phyloP scores from a whole-genome alignment of 2,329 filamentous ascomycete species.

The Fusarium odoratissimum region DNA sequence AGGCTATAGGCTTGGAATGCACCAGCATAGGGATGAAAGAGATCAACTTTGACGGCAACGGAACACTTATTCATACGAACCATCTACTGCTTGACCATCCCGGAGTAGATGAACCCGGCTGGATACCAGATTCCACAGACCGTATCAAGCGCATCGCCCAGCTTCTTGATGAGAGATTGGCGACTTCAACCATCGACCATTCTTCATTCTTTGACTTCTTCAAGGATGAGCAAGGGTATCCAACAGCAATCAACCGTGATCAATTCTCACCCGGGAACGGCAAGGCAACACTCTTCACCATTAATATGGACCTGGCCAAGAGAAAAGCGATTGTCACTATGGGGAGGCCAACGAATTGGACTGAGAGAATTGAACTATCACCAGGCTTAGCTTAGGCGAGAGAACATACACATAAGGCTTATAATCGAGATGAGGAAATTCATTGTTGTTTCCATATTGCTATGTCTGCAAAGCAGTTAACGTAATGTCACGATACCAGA shows the following conservation, averaged over 20 bases:
- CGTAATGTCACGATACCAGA: fast-evolving
- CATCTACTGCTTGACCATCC: slow-evolving; percentile 34
- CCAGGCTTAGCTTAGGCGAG: not conserved
- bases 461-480: fast-evolving
- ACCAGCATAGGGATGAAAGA: slow-evolving; percentile 34
- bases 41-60: slow-evolving; percentile 8
- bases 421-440: not conserved
- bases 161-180: not conserved
- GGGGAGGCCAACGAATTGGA: slow-evolving; percentile 25
- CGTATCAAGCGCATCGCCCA: slow-evolving; percentile 18
- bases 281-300: slow-evolving; percentile 34
- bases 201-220: slow-evolving; percentile 31
- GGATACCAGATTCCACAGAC: slow-evolving; percentile 26
- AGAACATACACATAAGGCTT: not conserved
- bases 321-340: slow-evolving; percentile 13
- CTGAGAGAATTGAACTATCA: slow-evolving; percentile 11
- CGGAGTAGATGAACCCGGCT: slow-evolving; percentile 25
- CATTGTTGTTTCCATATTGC: not conserved
- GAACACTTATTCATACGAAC: slow-evolving; percentile 33
- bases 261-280: not conserved
- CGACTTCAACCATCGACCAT: not conserved
- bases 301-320: slow-evolving; percentile 30
- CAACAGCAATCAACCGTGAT: slow-evolving; percentile 31
- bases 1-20: slow-evolving; percentile 38
- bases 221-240: slow-evolving; percentile 36